Evolutionary conservation across 805 yeast genomes (phyloP).

Genomic region (Komagataella mondaviorum): DNA sequence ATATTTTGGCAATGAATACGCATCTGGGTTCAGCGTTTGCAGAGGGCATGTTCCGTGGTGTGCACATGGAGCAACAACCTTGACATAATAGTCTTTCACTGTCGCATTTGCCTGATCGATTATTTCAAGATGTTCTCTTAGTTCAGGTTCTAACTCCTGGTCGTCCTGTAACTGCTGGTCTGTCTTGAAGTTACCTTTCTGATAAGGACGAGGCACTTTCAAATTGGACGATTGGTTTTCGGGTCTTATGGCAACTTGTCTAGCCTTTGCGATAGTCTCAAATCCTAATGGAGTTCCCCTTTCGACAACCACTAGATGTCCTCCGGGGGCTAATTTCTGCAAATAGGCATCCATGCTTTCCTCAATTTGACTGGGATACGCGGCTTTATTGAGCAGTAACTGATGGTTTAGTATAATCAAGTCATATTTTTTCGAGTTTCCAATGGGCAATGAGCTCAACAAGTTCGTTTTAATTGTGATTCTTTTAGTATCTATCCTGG

Average conservation of each 20-base stretch:
- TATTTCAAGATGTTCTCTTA: conserved; percentile 8
- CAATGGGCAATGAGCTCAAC: conserved; percentile 28
- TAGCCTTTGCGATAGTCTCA: conserved; percentile 78
- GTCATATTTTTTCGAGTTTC: conserved; percentile 49
- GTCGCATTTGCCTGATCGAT: conserved; percentile 12
- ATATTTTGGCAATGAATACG: conserved; percentile 34
- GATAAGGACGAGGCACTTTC: conserved; percentile 59
- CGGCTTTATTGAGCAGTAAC: conserved; percentile 40
- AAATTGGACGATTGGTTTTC: conserved; percentile 46
- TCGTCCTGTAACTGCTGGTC: conserved; percentile 1
- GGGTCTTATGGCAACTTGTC: conserved; percentile 85
- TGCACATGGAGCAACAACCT: conserved; percentile 78
- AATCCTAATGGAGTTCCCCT: conserved; percentile 86
- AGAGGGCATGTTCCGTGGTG: conserved; percentile 83
- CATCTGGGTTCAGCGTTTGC: conserved; percentile 63
- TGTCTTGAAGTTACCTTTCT: conserved; percentile 34
- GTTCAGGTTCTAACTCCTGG: conserved; percentile 2
- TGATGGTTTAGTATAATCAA: conserved; percentile 77
- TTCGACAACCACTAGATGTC: conserved; percentile 69
- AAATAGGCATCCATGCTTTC: conserved; percentile 45
- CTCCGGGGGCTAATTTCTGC: conserved; percentile 57
- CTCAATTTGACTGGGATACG: conserved; percentile 68
- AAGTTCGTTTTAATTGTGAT: conserved; percentile 43
- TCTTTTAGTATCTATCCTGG: conserved; percentile 42
- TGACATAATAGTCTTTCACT: conserved; percentile 20